Percentiles rank a stretch among this genome's conserved stretches.
These are phyloP conservation scores for Nemania diffusa DNA, from an alignment of 2,329 filamentous ascomycete genomes.

Conservation along the genomic window DNA sequence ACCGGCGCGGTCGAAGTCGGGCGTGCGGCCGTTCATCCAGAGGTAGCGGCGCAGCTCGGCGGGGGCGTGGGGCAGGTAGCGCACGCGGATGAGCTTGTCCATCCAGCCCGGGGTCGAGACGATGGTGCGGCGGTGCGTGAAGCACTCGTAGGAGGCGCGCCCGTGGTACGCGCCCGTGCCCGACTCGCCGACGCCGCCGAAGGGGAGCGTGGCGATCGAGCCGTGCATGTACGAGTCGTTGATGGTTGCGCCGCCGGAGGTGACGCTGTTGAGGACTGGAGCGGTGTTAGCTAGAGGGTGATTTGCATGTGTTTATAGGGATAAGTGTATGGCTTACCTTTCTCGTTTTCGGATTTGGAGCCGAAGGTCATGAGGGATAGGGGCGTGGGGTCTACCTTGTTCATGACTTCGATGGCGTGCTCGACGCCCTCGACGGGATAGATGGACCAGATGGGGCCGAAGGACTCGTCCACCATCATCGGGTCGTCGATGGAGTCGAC, in stretches of 20 bases:
- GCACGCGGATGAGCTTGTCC: slow-evolving; percentile 72
- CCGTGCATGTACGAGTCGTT: slow-evolving; percentile 78
- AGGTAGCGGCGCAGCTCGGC: slow-evolving; percentile 58
- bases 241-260: slow-evolving; percentile 74
- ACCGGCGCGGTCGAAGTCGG: slow-evolving; percentile 72
- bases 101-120: slow-evolving; percentile 74
- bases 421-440: slow-evolving; percentile 82
- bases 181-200: slow-evolving; percentile 85
- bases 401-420: slow-evolving; percentile 84
- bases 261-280: slow-evolving; percentile 67
- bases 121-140: slow-evolving; percentile 60
- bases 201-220: slow-evolving; percentile 75
- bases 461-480: slow-evolving; percentile 85
- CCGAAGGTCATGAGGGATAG: slow-evolving; percentile 89
- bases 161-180: slow-evolving; percentile 83
- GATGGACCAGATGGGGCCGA: slow-evolving; percentile 91
- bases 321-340: slow-evolving; percentile 62
- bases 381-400: slow-evolving; percentile 83
- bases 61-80: slow-evolving; percentile 72
- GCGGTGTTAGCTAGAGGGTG: slow-evolving; percentile 9
- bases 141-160: slow-evolving; percentile 73
- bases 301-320: neutral
- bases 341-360: slow-evolving; percentile 78
- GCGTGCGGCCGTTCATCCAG: slow-evolving; percentile 57
- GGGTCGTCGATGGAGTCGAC: slow-evolving; percentile 80